Evolutionary conservation across 1,139 yeast species (phyloP), one percentile per base, ranked within the genome.

Genomic region (Diutina ranongensis): DNA sequence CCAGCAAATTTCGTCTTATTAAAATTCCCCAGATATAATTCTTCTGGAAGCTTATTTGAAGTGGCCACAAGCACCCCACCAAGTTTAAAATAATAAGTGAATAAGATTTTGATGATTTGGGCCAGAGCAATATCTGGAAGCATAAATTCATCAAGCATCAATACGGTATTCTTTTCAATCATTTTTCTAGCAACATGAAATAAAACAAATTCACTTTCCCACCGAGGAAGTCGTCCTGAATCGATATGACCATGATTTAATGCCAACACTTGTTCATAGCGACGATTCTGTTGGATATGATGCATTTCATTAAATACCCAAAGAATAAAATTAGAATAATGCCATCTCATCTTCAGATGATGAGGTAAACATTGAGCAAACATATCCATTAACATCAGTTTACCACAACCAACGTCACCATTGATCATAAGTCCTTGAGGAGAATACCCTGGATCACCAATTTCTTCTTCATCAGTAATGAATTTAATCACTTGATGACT

Each of bases 341-440:
- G 89, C 80, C 86, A 78, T 49, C 89, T 65, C 65, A 76, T 72
- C 55, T 83, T 83, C 2, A 81, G 73, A 21, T 67, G 64, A 51
- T 78, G 77, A 0, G 88, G 89, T 34, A 82, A 61, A 1, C 82
- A 70, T 41, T 69, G 67, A 1, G 87, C 87, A 63, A 82, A 81
- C 20, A 82, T 72, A 53, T 81, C 88, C 78, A 81, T 76, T 45
- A 82, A 58, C 82, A 82, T 76, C 1, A 86, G 78, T 55, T 82
- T 82, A 2, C 89, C 89, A 55, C 84, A 78, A 0, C 88, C 88
- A 2, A 82, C 88, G 50, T 79, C 87, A 2, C 89, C 89, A 55
- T 81, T 80, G 5, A 82, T 60, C 45, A 82, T 56, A 3, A 82
- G 60, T 0, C 89, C 88, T 49, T 74, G 80, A 0, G 88, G 88